A percentile compares a stretch with the other conserved stretches of the same genome.
phyloP scores from a whole-genome alignment of 2,329 filamentous ascomycete species.

The Plectosphaerella sp. region DNA sequence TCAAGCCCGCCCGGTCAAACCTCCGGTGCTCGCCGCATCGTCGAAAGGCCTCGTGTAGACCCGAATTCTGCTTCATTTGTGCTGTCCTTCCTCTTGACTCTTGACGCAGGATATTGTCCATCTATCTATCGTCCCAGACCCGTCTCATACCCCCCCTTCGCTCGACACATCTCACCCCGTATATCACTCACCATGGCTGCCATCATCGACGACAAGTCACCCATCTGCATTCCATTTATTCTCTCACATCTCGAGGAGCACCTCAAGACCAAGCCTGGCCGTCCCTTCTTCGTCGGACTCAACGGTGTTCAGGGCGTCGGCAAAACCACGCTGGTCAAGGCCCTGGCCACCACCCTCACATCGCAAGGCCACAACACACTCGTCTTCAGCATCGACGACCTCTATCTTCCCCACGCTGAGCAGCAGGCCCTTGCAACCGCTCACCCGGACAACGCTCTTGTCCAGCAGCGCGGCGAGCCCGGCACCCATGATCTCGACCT shows the following conservation, averaged over 20 bases:
- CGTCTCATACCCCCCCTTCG: neutral
- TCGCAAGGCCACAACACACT: constrained; percentile 56
- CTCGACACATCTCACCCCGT: neutral
- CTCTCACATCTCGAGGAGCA: constrained; percentile 53
- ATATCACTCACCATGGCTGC: constrained; percentile 17
- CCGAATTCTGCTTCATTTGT: too few relatives aligned
- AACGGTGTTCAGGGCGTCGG: constrained; percentile 91
- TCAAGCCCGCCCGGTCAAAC: neutral
- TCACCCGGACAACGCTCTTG: constrained; percentile 67
- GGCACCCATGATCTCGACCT: constrained; percentile 75
- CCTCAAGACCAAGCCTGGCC: constrained; percentile 31
- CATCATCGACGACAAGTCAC: constrained; percentile 73
- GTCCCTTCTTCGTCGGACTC: constrained; percentile 80
- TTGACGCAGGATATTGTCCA: neutral
- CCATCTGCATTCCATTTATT: constrained; percentile 74
- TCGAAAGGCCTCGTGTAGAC: too few relatives aligned
- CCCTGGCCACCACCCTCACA: constrained; percentile 58
- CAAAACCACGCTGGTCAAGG: constrained; percentile 80
- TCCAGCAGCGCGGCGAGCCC: constrained; percentile 80
- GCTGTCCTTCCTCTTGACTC: too few relatives aligned
- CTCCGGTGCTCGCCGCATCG: neutral
- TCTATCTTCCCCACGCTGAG: constrained; percentile 72
- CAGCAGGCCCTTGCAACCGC: constrained; percentile 61
- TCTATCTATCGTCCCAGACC: neutral
- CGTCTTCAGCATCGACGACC: constrained; percentile 81